Evolutionary conservation across 345 rosid species (phyloP), one percentile per base, ranked within the genome.

Genomic region (Erucastrum elatum): DNA sequence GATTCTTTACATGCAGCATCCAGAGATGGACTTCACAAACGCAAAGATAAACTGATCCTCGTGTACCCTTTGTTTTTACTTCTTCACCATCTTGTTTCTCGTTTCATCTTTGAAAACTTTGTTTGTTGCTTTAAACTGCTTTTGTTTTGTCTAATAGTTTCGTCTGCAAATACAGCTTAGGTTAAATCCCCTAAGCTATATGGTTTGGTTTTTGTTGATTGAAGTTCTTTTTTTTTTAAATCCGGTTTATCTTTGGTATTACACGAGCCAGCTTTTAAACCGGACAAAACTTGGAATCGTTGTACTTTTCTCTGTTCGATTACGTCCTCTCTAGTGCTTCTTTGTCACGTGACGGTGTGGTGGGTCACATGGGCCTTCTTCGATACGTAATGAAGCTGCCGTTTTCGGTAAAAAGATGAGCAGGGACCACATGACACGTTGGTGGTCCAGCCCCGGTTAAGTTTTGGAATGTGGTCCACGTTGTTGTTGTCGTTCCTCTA

Each of bases 1-100:
- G 37, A 63, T 80, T 75, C 4, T 46, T 56, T n/a, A 56, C 34
- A 8, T 71, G 85, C 97, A 93, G 98, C 98, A 93, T 77, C 99
- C 99, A 1, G 97, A 95, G 89, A 90, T 95, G 99, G 99, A 95
- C 81, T 95, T 93, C 84, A 85, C 98, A 30, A 84, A 80, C 79
- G 94, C 98, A 53, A 93, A 95, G 91, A 78, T 93, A 9, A 73
- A 87, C 59, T 92, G 78, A 74, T 71, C 29, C 53, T 69, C 60
- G 7, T 74, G 27, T 62, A 39, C 16, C 63, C 46, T 60, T 35
- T 21, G 21, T 16, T 79, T 79, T 60, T 73, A 74, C 59, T 41
- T 72, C 70, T 63, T 34, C 69, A 63, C 41, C 64, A 70, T 3
- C 64, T 71, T 39, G 37, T 62, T 37, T 63, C 17, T 30, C 37